Conservation (phyloP, 169 alveolate species). For the Plasmodium relictum region DNA sequence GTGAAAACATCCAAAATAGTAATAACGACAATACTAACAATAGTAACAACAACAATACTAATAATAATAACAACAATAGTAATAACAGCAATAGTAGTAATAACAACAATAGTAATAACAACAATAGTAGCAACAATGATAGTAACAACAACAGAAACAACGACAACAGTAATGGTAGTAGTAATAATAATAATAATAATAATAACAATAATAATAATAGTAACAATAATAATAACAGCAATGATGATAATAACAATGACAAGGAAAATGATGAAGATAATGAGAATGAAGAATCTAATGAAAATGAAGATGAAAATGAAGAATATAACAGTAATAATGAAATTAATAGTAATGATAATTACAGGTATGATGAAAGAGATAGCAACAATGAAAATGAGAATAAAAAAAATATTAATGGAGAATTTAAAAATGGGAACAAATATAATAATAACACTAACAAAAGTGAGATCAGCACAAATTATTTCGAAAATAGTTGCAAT, state of each 20-base stretch:
- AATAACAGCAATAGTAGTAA: slow-evolving; percentile 3
- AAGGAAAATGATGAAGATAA: slow-evolving; percentile 21
- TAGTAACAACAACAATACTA: slow-evolving; percentile 1
- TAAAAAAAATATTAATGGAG: slow-evolving; percentile 31
- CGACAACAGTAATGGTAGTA: not conserved
- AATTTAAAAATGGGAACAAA: slow-evolving; percentile 9
- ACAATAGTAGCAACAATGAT: not conserved
- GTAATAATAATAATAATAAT: not conserved
- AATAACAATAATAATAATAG: slow-evolving; percentile 5
- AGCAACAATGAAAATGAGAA: slow-evolving; percentile 13
- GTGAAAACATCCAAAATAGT: not conserved
- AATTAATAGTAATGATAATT: slow-evolving; percentile 35
- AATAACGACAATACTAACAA: not conserved
- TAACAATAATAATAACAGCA: not conserved
- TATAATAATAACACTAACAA: slow-evolving; percentile 31
- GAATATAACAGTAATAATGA: slow-evolving; percentile 43
- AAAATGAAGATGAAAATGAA: slow-evolving; percentile 58
- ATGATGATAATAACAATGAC: not conserved
- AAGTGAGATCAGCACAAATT: slow-evolving; percentile 62
- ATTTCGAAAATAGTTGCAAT: slow-evolving; percentile 66
- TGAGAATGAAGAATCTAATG: slow-evolving; percentile 47
- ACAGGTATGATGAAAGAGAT: slow-evolving; percentile 40
- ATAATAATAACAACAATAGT: not conserved
- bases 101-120: not conserved
- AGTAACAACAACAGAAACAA: slow-evolving; percentile 9